Percentiles rank a stretch among this genome's conserved stretches.
phyloP scores from a whole-genome alignment of 2,329 filamentous ascomycete species.

The Trichoderma asperellum region DNA sequence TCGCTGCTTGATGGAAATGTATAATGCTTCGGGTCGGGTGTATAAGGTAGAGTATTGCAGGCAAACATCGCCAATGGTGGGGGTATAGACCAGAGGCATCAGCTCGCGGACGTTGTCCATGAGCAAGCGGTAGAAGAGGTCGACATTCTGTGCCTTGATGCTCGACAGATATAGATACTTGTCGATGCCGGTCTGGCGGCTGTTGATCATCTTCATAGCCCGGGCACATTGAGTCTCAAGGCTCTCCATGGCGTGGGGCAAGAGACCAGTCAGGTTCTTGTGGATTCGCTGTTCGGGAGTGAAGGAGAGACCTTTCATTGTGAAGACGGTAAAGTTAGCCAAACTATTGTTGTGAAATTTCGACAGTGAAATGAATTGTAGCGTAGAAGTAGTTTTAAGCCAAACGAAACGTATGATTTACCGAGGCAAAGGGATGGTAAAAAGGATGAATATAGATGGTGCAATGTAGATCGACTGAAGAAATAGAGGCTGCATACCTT shows the following conservation, averaged over 20 bases:
- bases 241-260: constrained; percentile 66
- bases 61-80: constrained; percentile 93
- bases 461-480: not conserved
- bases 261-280: constrained; percentile 68
- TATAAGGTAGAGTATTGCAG: constrained; percentile 95
- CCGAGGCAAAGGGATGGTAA: not conserved
- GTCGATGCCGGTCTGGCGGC: constrained; percentile 72
- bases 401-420: not conserved
- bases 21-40: constrained; percentile 91
- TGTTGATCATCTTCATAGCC: constrained; percentile 75
- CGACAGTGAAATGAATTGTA: not conserved
- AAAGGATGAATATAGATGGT: not conserved
- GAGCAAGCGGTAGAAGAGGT: constrained; percentile 82
- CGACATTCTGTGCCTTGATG: constrained; percentile 74
- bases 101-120: constrained; percentile 77
- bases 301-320: constrained; percentile 62
- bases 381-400: not conserved
- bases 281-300: constrained; percentile 64
- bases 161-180: constrained; percentile 82
- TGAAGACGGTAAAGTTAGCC: constrained; percentile 18
- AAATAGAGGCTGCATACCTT: constrained; percentile 52
- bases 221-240: constrained; percentile 63
- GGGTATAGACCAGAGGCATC: constrained; percentile 85
- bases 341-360: not conserved
- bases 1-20: constrained; percentile 93